phyloP scores from a whole-genome alignment of 805 yeast species.

The Lachancea lanzarotensis region DNA sequence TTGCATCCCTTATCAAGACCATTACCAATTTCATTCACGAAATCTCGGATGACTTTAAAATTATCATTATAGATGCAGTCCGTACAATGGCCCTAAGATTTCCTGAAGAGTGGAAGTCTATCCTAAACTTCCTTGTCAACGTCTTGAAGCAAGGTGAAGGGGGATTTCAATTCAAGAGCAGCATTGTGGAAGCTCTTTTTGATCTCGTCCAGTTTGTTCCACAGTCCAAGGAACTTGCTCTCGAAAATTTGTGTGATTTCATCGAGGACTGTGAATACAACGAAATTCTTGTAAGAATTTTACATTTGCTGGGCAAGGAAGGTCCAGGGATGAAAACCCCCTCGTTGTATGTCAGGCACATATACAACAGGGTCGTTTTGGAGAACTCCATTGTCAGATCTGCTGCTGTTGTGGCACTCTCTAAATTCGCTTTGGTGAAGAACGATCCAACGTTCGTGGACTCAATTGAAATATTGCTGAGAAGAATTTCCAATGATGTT shows the following conservation, averaged over 20 bases:
- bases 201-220: conserved; percentile 87
- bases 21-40: conserved; percentile 87
- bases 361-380: conserved; percentile 91
- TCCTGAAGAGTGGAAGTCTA: conserved; percentile 80
- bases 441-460: conserved; percentile 57
- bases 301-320: conserved; percentile 87
- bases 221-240: conserved; percentile 70
- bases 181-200: conserved; percentile 86
- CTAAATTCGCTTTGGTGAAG: conserved; percentile 79
- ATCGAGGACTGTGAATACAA: conserved; percentile 98
- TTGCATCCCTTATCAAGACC: conserved; percentile 81
- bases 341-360: conserved; percentile 87
- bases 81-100: conserved; percentile 87
- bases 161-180: conserved; percentile 73
- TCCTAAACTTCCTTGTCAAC: conserved; percentile 76
- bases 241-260: conserved; percentile 88
- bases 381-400: conserved; percentile 95
- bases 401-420: conserved; percentile 87
- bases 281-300: conserved; percentile 85
- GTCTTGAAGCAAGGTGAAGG: conserved; percentile 82
- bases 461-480: conserved; percentile 68
- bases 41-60: conserved; percentile 91
- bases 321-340: conserved; percentile 87
- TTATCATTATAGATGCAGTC: conserved; percentile 91
- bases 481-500: conserved; percentile 76